Base-by-base conservation (phyloP, 192 early-diverging fungal genomes). In the Jimgerdemannia flammicorona region DNA sequence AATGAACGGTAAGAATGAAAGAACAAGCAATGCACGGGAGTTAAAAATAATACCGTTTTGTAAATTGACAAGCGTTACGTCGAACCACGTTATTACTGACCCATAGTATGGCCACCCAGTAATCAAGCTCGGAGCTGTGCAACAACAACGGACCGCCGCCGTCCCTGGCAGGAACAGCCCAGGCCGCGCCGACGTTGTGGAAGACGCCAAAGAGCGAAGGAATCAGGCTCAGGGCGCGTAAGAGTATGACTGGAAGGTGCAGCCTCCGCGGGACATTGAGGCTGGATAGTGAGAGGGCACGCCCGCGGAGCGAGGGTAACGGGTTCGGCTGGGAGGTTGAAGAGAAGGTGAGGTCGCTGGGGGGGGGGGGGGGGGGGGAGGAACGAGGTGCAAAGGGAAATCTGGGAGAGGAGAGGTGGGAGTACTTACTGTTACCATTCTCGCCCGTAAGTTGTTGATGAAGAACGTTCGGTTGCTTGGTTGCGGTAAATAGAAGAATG, bases 81-180 rank as follows among this genome's bases (percentile, higher is more conserved):
- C 29, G 29, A 29, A 29, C 29, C 29, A 29, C 29, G 29, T 29
- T 29, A 29, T 29, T 29, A 66, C 75, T 77, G 79, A 84, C 84
- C 84, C 84, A 86, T 71, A 84, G 68, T 42, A 74, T 43, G 43
- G 81, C 82, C 4, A 86, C 71, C 65, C 69, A 77, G 69, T 81
- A 84, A 18, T 84, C 79, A 29, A 84, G 70, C 17, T 79, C 63
- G 3, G 82, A 83, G 54, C 84, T 83, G 66, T 76, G 80, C 7
- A 79, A 64, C 11, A 76, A 70, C 18, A 83, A 74, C 19, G 80
- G 14, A 64, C 72, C 74, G 44, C 78, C 78, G 8, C 67, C 68
- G 77, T 83, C 80, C 66, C 71, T 71, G 4, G 40, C 18, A 54
- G 75, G 68, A 6, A 75, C 64, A 42, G 66, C 40, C 66, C 72